Conservation (phyloP, 108 stramenopile genomes). For the Pelagomonas calceolata region DNA sequence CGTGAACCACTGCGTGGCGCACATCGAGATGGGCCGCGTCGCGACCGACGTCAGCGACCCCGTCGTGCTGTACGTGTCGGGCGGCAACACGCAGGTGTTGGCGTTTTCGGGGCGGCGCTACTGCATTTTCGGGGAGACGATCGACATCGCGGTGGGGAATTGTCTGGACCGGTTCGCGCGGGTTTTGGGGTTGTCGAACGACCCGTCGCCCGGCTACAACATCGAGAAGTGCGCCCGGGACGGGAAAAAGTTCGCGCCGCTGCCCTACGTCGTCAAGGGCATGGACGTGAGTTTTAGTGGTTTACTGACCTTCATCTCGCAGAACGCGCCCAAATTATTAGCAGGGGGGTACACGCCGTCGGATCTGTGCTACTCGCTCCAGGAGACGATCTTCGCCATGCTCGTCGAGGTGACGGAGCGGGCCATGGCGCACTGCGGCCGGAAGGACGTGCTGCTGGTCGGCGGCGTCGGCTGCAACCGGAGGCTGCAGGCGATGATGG, state of each 20-base stretch:
- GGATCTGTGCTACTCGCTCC: conserved; percentile 90
- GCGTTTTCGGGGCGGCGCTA: conserved; percentile 80
- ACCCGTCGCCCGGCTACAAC: conserved; percentile 94
- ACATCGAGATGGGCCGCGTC: conserved; percentile 99
- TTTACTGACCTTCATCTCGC: conserved; percentile 47
- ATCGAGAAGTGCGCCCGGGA: conserved; percentile 89
- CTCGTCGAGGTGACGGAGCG: conserved; percentile 97
- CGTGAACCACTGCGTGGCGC: conserved; percentile 98
- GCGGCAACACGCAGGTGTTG: conserved; percentile 97
- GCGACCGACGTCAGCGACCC: conserved; percentile 73
- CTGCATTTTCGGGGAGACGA: conserved; percentile 98
- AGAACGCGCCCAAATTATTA: conserved; percentile 8
- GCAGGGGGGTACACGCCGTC: conserved; percentile 49
- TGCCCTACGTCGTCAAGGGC: conserved; percentile 98
- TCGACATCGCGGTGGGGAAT: conserved; percentile 99
- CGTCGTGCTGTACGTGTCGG: conserved; percentile 91
- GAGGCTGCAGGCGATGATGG: conserved; percentile 96
- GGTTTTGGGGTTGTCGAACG: conserved; percentile 80
- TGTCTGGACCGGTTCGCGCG: conserved; percentile 97
- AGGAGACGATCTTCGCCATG: conserved; percentile 99
- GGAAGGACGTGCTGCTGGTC: conserved; percentile 82
- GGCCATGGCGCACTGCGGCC: conserved; percentile 92
- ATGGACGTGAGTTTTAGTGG: conserved; percentile 93
- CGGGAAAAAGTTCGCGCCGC: conserved; percentile 46
- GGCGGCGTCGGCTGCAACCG: conserved; percentile 98